Evolutionary conservation across 2,329 filamentous ascomycete genomes (phyloP).

Genomic region (Talaromyces sp.): DNA sequence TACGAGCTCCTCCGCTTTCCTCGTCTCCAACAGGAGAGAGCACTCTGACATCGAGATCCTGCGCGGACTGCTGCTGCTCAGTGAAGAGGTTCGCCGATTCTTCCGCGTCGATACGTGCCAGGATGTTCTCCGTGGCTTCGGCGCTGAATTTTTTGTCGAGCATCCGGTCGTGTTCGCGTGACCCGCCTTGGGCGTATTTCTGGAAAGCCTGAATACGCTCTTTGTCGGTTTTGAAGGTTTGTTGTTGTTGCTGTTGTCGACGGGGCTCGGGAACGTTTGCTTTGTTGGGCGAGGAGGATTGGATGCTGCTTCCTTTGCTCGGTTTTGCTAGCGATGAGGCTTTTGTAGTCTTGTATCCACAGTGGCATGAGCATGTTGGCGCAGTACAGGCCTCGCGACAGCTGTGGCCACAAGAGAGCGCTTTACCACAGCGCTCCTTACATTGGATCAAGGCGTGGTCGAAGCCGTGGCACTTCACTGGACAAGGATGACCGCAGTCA

Average conservation of each 20-base stretch:
- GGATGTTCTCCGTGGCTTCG: constrained; percentile 12
- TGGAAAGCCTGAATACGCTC: constrained; percentile 17
- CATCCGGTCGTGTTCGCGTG: constrained; percentile 23
- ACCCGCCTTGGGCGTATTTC: constrained; percentile 26
- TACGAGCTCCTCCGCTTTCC: not conserved
- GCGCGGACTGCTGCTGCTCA: not conserved
- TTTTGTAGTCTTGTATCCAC: constrained; percentile 2
- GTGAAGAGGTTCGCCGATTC: constrained; percentile 16
- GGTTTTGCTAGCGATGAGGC: not conserved
- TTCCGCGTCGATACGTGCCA: constrained; percentile 16
- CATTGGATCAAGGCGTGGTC: constrained; percentile 35
- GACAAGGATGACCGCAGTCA: constrained; percentile 52
- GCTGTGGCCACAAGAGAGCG: constrained; percentile 35
- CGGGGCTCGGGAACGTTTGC: not conserved
- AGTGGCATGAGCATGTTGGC: constrained; percentile 28
- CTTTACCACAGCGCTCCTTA: constrained; percentile 25
- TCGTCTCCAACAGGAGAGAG: not conserved
- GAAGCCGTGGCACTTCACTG: constrained; percentile 49
- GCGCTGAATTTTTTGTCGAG: constrained; percentile 15
- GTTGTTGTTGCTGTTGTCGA: not conserved
- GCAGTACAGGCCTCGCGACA: constrained; percentile 30
- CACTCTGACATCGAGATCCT: not conserved
- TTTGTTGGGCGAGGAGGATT: not conserved
- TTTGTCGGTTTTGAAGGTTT: not conserved
- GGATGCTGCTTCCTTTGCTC: too few species aligned